Evolutionary conservation across 2,329 filamentous ascomycete genomes (phyloP), one percentile per base, ranked within the genome.

Genomic region (Penicillium digitatum): DNA sequence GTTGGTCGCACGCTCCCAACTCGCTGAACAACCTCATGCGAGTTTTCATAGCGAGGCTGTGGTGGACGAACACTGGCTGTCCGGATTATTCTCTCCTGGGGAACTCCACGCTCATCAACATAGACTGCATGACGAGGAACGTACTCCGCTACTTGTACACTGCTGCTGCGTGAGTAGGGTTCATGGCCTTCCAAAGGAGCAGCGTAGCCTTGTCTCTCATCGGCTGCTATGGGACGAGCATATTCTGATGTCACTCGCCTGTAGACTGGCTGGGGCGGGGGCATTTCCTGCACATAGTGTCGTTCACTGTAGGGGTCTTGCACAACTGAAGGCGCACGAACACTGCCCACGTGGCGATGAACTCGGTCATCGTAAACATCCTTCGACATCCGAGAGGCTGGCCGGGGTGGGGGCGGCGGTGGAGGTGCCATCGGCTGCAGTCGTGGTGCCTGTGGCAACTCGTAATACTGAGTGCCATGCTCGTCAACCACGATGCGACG

Each of bases 401-500:
- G 70, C 34, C 63, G 71, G 31, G 62, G 62, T n/a, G 63, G 71
- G n/a, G 63, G 71, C 16, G 63, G 71, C 12, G 63, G 71, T 16
- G 63, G 71, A 18, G 63, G 72, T 54, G 62, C 69, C 64, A 69
- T 73, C 31, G 63, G 60, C 62, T 65, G 69, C 52, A 70, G 48
- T 50, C 68, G 64, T 16, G 74, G 70, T 12, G 71, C 67, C 35
- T 76, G 70, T 6, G 81, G 72, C 39, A 79, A 78, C 59, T 84
- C 82, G 57, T 83, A 83, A 74, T 92, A 96, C 69, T 90, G 85
- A 69, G 89, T 89, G 38, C 91, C 91, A 72, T 86, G 89, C 58
- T 89, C 85, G 73, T 96, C 92, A 52, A 95, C 79, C 32, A 95
- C 80, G 59, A 96, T 87, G 58, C 87, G 84, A 52, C 86, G 78